Base-by-base conservation (phyloP, 2,329 filamentous ascomycete genomes). In the Pleoardoris graminearum region DNA sequence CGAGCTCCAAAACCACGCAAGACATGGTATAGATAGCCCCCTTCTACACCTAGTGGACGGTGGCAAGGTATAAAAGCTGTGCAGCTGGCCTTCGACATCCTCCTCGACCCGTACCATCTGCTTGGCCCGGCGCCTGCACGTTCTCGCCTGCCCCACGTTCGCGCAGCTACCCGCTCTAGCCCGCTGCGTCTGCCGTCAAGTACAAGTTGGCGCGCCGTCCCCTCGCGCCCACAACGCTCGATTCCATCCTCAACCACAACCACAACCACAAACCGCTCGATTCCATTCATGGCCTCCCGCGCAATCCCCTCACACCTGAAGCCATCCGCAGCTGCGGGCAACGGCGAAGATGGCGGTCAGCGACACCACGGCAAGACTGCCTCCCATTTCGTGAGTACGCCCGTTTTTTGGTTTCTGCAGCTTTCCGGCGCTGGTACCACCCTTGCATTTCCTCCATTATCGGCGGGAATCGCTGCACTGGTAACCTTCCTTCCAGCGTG, bases 251-350 rank as follows among this genome's bases (percentile, higher is more conserved):
- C 36, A 48, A 29, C 36, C 45, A 46, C 51, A 47, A n/a, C n/a
- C n/a, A n/a, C n/a, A n/a, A n/a, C n/a, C n/a, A n/a, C n/a, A n/a
- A n/a, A n/a, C n/a, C n/a, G n/a, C n/a, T n/a, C n/a, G 11, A 32
- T 32, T n/a, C 38, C 35, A 29, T 27, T 46, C 67, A 93, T 93
- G 88, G 86, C 89, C 60, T 81, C 84, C 69, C 79, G 80, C 65
- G 89, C 90, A 60, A 80, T 97, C 66, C 91, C 92, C 60, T 82
- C 89, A 37, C 93, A 95, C 81, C 83, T 97, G 68, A 93, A 91
- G 83, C 82, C 86, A 57, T 76, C 77, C 54, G 62, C 67, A 32
- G 70, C 70, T 32, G 66, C 59, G 32, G 71, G 69, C 54, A 46
- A 46, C 25, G 73, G 72, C 60, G 77, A 73, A 51, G 77, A 73